Base-by-base conservation (phyloP, 1,284 basidiomycete species). In the Athelia sp. region DNA sequence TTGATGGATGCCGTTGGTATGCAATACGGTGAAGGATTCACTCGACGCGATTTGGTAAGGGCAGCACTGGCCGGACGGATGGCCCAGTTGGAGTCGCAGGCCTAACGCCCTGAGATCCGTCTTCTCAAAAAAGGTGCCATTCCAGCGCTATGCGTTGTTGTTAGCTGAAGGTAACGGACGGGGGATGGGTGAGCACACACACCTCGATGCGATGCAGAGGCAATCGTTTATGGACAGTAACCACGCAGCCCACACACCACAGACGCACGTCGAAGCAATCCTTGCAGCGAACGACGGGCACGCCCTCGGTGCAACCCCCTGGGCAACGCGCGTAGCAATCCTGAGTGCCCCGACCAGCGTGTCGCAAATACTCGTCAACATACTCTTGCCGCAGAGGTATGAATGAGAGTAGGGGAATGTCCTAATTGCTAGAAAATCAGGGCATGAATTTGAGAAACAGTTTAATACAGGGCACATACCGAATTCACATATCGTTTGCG, bases 1-100 rank as follows among this genome's bases (percentile, higher is more conserved):
- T 4, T 10, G 22, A 22, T 48, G 47, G 14, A 42, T 29, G 19
- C 47, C 47, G 38, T 48, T 48, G 4, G 35, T 43, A 22, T 48
- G 35, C 15, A 48, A 15, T 22, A 48, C 36, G 24, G 24, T 43
- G 38, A 48, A 48, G n/a, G 21, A 11, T 24, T 42, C 23, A 15
- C 13, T 23, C n/a, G 4, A 18, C 2, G 11, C n/a, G 6, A 18
- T 10, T 17, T 22, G 4, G 36, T 8, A 22, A 4, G 36, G 36
- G 22, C 43, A 44, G 10, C 18, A 4, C 10, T 22, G 18, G 23
- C 43, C 43, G 17, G 15, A n/a, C 4, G 21, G 15, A n/a, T 44
- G 43, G 8, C 43, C 43, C 14, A 44, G 43, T 21, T 44, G 43
- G 21, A 44, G 10, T 44, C 43, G 18, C 14, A 44, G 19, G n/a